Evolutionary conservation across 352 stramenopile genomes (phyloP).

Genomic region (Globisporangium ultimum): DNA sequence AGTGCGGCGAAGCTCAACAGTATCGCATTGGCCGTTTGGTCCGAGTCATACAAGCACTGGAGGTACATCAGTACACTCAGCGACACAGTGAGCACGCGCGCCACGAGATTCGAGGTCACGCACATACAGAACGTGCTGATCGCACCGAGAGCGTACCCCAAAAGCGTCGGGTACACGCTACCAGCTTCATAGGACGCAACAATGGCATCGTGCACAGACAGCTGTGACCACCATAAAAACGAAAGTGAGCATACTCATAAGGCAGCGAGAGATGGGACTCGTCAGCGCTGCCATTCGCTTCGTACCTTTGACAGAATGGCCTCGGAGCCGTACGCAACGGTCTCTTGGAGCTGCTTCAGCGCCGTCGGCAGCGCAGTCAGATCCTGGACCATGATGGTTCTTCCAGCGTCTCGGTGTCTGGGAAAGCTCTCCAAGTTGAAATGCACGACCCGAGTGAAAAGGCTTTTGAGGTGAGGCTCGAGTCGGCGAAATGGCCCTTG

Average conservation of each 20-base stretch:
- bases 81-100: conserved; percentile 17
- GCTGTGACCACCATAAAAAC: conserved; percentile 13
- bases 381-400: conserved; percentile 1
- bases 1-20: conserved; percentile 37
- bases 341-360: conserved; percentile 11
- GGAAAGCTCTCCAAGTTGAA: neutral
- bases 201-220: conserved; percentile 40
- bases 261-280: too few relatives aligned
- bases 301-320: conserved; percentile 12
- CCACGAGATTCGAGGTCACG: conserved; percentile 14
- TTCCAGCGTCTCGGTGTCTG: neutral
- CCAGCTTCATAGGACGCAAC: conserved; percentile 50
- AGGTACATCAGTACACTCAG: conserved; percentile 24
- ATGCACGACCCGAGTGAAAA: too few relatives aligned
- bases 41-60: conserved; percentile 19
- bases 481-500: too few relatives aligned
- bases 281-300: neutral
- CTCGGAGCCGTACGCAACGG: conserved; percentile 11
- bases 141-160: conserved; percentile 50
- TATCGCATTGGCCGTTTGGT: conserved; percentile 22
- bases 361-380: conserved; percentile 3
- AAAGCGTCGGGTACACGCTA: conserved; percentile 51
- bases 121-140: conserved; percentile 35
- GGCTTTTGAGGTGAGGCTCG: too few relatives aligned
- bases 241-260: neutral